Evolutionary conservation across 2,329 filamentous ascomycete genomes (phyloP).

Genomic region (Bimuria novae-zelandiae): DNA sequence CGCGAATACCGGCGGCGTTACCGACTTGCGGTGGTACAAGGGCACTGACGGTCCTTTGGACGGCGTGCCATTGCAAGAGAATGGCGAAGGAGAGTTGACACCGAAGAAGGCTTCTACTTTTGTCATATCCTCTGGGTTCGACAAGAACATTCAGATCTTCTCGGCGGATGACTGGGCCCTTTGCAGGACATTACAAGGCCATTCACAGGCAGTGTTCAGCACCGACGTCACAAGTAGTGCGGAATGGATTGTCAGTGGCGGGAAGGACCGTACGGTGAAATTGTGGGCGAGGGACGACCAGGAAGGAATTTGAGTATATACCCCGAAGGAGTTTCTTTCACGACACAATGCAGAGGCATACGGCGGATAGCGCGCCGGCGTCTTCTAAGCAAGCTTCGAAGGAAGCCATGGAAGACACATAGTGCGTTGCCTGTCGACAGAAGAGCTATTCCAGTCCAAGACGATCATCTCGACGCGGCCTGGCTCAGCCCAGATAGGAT

Average conservation of each 20-base stretch:
- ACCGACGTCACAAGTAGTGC: conserved; percentile 86
- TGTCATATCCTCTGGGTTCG: conserved; percentile 88
- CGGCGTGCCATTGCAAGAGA: conserved; percentile 62
- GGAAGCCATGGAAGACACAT: not conserved
- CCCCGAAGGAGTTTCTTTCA: not conserved
- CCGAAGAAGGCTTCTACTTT: conserved; percentile 92
- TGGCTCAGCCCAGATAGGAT: not conserved
- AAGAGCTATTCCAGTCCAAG: not conserved
- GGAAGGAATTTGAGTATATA: conserved; percentile 35
- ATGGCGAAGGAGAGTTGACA: conserved; percentile 64
- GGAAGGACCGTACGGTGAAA: conserved; percentile 94
- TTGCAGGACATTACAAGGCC: conserved; percentile 83
- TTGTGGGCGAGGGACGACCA: conserved; percentile 81
- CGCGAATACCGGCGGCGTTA: conserved; percentile 88
- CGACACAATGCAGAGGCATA: not conserved
- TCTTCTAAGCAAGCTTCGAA: not conserved
- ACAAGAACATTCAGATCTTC: conserved; percentile 93
- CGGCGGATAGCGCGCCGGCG: not conserved
- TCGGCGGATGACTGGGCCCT: conserved; percentile 95
- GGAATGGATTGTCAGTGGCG: conserved; percentile 91
- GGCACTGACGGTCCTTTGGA: conserved; percentile 75
- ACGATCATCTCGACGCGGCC: not conserved
- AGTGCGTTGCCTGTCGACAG: not conserved
- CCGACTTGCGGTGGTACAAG: conserved; percentile 92
- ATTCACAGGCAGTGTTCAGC: conserved; percentile 89